Conservation (phyloP, 257 asterid species). For the Paraleonurus japonicus region DNA sequence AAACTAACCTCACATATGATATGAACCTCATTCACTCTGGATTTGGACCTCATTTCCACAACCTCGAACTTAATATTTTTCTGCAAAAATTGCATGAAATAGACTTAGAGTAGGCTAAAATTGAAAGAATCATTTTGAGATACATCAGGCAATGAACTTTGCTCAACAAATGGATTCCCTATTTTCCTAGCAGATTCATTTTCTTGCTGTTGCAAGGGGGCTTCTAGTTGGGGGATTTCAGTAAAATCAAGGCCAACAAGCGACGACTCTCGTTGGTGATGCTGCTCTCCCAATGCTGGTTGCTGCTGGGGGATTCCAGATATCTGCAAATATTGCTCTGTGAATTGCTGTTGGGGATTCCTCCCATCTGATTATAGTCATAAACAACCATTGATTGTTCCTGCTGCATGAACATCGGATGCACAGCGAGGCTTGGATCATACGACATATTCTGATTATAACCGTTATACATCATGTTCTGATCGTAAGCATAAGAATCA, state of each 20-base stretch:
- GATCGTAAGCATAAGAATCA: conserved; percentile 21
- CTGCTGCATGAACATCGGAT: conserved; percentile 35
- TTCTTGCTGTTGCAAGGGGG: conserved; percentile 21
- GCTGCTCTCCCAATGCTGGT: conserved; percentile 8
- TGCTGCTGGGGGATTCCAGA: conserved; percentile 33
- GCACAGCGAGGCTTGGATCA: conserved; percentile 26
- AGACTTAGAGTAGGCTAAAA: conserved; percentile 37
- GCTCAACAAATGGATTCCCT: conserved; percentile 55
- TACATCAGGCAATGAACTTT: conserved; percentile 28
- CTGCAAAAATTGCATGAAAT: not conserved
- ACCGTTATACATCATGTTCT: conserved; percentile 17
- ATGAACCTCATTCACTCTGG: conserved; percentile 6
- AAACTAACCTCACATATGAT: conserved; percentile 2
- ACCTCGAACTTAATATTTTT: not conserved
- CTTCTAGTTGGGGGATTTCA: conserved; percentile 25
- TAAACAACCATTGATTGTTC: conserved; percentile 19
- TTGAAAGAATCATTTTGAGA: conserved; percentile 32
- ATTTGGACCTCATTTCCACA: not conserved
- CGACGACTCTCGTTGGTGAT: conserved; percentile 6
- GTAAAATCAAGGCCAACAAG: not conserved
- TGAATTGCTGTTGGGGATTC: conserved; percentile 32
- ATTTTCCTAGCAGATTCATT: conserved; percentile 30
- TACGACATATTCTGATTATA: conserved; percentile 26
- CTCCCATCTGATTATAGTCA: conserved; percentile 31
- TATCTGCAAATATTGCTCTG: conserved; percentile 25